Evolutionary conservation across 495 filamentous ascomycete genomes (phyloP).

Genomic region (Bacidia rubella): DNA sequence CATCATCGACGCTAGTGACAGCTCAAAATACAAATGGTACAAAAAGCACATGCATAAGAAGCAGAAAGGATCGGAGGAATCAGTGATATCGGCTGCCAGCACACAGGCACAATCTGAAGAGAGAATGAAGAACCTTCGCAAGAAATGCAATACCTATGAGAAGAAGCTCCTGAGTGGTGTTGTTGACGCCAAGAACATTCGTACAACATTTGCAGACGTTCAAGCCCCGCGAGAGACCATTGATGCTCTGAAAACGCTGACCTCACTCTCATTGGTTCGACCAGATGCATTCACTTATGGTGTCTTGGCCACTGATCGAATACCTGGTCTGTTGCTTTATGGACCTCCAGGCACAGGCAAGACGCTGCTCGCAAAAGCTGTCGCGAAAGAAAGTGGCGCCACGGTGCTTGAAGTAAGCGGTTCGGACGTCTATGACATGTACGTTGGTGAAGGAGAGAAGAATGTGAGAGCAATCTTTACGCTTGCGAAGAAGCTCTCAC

Average conservation of each 20-base stretch:
- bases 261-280: conserved; percentile 71
- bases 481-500: conserved; percentile 81
- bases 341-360: conserved; percentile 95
- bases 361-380: conserved; percentile 86
- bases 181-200: conserved; percentile 64
- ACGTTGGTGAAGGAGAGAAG: conserved; percentile 91
- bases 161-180: conserved; percentile 72
- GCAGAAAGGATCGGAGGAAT: conserved; percentile 7
- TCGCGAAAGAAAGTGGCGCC: conserved; percentile 86
- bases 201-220: conserved; percentile 74
- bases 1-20: conserved; percentile 33
- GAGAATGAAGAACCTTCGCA: conserved; percentile 28
- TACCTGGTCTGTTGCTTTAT: conserved; percentile 81
- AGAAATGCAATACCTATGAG: conserved; percentile 57
- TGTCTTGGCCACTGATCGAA: conserved; percentile 80
- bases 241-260: conserved; percentile 78
- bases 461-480: conserved; percentile 88
- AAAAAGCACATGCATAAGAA: conserved; percentile 22
- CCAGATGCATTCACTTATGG: conserved; percentile 95
- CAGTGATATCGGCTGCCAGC: background rate
- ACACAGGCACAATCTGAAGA: conserved; percentile 18
- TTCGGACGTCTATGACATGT: conserved; percentile 89
- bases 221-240: conserved; percentile 71
- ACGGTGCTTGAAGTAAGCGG: conserved; percentile 63
- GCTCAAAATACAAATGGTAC: conserved; percentile 20